Evolutionary conservation across 2,329 filamentous ascomycete genomes (phyloP).

Genomic region (Paracamarosporium sp.): DNA sequence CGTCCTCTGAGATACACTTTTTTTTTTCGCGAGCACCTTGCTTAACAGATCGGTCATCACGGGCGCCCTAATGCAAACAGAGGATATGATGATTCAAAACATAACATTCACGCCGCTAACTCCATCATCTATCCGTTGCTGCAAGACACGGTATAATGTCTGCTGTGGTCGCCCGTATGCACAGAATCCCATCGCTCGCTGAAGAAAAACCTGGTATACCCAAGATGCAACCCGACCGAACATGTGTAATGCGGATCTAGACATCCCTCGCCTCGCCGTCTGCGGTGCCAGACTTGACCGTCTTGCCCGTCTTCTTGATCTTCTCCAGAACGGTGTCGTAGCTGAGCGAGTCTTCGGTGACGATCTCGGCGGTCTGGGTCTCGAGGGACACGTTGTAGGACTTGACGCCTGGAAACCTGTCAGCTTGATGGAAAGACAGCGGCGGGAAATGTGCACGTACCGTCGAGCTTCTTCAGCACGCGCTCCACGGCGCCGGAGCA

Average conservation of each 20-base stretch:
- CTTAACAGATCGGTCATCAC: background rate
- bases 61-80: background rate
- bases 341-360: slow-evolving; percentile 70
- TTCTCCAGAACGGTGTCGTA: slow-evolving; percentile 85
- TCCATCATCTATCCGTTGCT: background rate
- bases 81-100: background rate
- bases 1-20: too few relatives aligned
- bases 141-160: background rate
- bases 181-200: slow-evolving; percentile 25
- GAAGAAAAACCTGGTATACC: slow-evolving; percentile 22
- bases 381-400: slow-evolving; percentile 88
- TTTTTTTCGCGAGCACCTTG: too few relatives aligned
- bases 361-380: slow-evolving; percentile 79
- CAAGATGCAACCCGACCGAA: slow-evolving; percentile 5
- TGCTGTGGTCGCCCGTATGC: slow-evolving; percentile 3
- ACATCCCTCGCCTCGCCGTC: slow-evolving; percentile 60
- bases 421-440: slow-evolving; percentile 13
- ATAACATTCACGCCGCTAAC: slow-evolving; percentile 4
- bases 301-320: slow-evolving; percentile 96
- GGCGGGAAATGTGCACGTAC: slow-evolving; percentile 57
- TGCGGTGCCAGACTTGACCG: slow-evolving; percentile 77
- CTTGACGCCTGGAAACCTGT: slow-evolving; percentile 72
- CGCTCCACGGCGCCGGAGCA: slow-evolving; percentile 94
- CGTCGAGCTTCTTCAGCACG: slow-evolving; percentile 89
- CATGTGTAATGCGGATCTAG: slow-evolving; percentile 16